A percentile compares a stretch with the other conserved stretches of the same genome.
Evolutionary conservation across 208 protist genomes (phyloP).

Genomic region (Trypanosoma lewisi): DNA sequence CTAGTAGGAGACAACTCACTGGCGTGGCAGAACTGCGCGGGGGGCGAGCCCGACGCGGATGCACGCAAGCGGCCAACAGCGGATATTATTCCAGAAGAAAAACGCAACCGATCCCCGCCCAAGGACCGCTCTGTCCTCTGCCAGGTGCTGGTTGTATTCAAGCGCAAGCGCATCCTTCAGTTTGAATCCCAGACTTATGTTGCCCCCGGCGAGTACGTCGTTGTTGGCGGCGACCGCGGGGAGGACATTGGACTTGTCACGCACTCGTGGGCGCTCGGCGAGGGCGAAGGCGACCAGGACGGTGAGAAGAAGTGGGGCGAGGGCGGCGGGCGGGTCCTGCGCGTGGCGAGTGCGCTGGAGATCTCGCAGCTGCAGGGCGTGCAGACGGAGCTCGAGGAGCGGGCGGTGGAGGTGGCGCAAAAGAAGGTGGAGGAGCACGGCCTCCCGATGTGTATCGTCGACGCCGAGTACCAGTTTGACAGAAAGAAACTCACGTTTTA

Average conservation of each 20-base stretch:
- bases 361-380: conserved; percentile 84
- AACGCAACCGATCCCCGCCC: conserved; percentile 39
- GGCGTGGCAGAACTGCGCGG: conserved; percentile 14
- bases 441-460: conserved; percentile 87
- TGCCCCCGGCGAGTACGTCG: conserved; percentile 82
- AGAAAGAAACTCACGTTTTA: conserved; percentile 92
- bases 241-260: conserved; percentile 90
- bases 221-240: conserved; percentile 90
- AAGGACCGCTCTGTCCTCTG: conserved; percentile 63
- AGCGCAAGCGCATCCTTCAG: conserved; percentile 81
- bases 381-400: conserved; percentile 84
- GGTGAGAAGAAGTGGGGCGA: conserved; percentile 44
- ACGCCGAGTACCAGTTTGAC: conserved; percentile 93
- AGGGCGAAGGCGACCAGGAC: conserved; percentile 12
- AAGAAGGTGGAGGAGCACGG: conserved; percentile 83
- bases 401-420: conserved; percentile 81
- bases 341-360: conserved; percentile 76
- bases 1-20: conserved; percentile 8
- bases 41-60: conserved; percentile 38
- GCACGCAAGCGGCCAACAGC: conserved; percentile 49
- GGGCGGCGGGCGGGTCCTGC: conserved; percentile 75
- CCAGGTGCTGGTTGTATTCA: conserved; percentile 90
- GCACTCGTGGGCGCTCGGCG: conserved; percentile 48
- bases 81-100: conserved; percentile 34
- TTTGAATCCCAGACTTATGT: conserved; percentile 79